Percentiles rank a stretch among this genome's conserved stretches.
Conservation (phyloP, 257 asterid species). For the Verbena officinalis region DNA sequence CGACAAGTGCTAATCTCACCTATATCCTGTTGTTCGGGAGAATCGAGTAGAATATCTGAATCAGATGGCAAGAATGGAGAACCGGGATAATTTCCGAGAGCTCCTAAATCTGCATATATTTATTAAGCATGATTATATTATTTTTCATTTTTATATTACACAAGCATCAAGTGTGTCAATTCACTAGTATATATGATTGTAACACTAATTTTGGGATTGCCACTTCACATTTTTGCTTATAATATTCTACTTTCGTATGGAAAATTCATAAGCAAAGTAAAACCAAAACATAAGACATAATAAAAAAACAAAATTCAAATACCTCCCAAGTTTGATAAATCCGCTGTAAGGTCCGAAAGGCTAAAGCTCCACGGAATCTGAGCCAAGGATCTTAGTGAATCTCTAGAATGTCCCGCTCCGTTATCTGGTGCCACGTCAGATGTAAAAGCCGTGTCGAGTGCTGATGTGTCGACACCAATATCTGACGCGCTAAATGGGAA, state of each 20-base stretch:
- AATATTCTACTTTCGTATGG: too few species aligned
- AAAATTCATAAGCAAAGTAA: not conserved
- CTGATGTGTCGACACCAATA: conserved; percentile 83
- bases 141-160: too few species aligned
- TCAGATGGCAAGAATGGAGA: conserved; percentile 94
- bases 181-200: too few species aligned
- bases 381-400: conserved; percentile 74
- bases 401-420: conserved; percentile 81
- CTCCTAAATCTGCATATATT: conserved; percentile 79
- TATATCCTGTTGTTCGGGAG: conserved; percentile 88
- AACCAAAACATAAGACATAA: not conserved
- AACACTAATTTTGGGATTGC: too few species aligned
- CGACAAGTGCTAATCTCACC: conserved; percentile 47
- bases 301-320: not conserved
- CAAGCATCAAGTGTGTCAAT: too few species aligned
- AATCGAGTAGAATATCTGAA: conserved; percentile 90
- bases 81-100: conserved; percentile 89
- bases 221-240: too few species aligned
- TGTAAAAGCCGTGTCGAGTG: conserved; percentile 80
- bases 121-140: too few species aligned
- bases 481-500: conserved; percentile 86
- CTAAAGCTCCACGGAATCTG: conserved; percentile 95
- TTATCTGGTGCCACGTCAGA: conserved; percentile 83
- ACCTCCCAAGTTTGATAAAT: conserved; percentile 80
- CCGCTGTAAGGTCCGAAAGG: conserved; percentile 89